Evolutionary conservation across 495 filamentous ascomycete species (phyloP), one percentile per base, ranked within the genome.

Genomic region (Rhypophila decipiens): DNA sequence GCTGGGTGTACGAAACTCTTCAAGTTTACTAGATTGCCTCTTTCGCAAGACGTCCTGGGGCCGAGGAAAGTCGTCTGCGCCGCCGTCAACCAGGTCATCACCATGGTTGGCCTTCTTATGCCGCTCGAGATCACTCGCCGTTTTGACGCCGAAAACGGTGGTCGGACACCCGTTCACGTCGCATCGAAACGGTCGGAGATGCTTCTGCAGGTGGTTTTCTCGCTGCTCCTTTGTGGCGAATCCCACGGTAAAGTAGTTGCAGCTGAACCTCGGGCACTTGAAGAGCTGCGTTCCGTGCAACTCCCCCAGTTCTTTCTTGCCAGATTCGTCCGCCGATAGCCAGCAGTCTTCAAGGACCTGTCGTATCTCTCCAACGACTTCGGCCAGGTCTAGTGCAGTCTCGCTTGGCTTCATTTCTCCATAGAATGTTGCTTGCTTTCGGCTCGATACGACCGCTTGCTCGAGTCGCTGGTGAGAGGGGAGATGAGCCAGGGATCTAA

Each of bases 191-290:
- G 68, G 68, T 13, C 65, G 53, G 5, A 66, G 58, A 42, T 73
- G 69, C n/a, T 57, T 48, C 10, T 60, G 50, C 33, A 64, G 38
- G 50, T 72, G 68, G 5, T 57, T 41, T 18, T 69, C 57, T 3
- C 63, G 58, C 19, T 51, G 45, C 15, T 57, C 51, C 0, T 13
- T 22, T 8, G 56, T 57, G 2, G 24, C 38, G 44, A 73, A 74
- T 3, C 71, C 71, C 45, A 68, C 52, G 46, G 66, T 57, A 44
- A 69, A 74, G 50, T 61, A 65, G 18, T 47, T 56, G 42, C 71
- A 74, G 46, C 54, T 65, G 17, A 71, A 40, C 22, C 61, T 55
- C 4, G 64, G 62, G 37, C 70, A 73, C 52, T 71, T 72, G 53
- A 66, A 71, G 39, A 52, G 47, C 12, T 60, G 49, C n/a, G 44